phyloP scores from a whole-genome alignment of 305 asterid genomes.

The Striga hermonthica region DNA sequence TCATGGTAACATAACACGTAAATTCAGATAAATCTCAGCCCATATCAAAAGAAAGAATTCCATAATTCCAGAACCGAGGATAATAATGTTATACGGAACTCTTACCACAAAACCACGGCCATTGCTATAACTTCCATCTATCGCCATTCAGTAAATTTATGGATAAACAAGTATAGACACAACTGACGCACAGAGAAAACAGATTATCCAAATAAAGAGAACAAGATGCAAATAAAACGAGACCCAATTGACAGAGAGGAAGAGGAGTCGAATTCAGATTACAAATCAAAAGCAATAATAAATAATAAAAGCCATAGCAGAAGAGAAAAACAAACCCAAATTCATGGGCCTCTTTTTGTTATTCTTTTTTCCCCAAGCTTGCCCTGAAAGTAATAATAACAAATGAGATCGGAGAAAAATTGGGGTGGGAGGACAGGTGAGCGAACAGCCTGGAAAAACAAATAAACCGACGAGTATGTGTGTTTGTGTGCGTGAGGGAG shows the following conservation, averaged over 20 bases:
- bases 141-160: constrained; percentile 31
- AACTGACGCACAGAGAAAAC: constrained; percentile 19
- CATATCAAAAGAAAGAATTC: not conserved
- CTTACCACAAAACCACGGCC: constrained; percentile 55
- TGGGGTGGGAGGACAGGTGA: constrained; percentile 46
- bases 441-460: constrained; percentile 52
- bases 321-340: constrained; percentile 47
- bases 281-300: constrained; percentile 14
- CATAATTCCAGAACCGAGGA: constrained; percentile 24
- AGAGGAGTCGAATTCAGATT: constrained; percentile 28
- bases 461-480: constrained; percentile 24
- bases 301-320: constrained; percentile 34
- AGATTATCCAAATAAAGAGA: constrained; percentile 31
- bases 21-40: constrained; percentile 8
- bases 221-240: constrained; percentile 28
- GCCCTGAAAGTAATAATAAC: constrained; percentile 29
- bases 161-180: constrained; percentile 5
- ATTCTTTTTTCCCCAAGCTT: constrained; percentile 22
- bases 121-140: constrained; percentile 39
- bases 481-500: not conserved
- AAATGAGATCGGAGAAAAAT: constrained; percentile 38
- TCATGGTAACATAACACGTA: constrained; percentile 7
- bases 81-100: constrained; percentile 6
- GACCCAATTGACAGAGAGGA: constrained; percentile 23
- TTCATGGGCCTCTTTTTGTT: constrained; percentile 39